Base-by-base conservation (phyloP, 1,284 basidiomycete genomes). In the Pyrrhoderma lamaoense region DNA sequence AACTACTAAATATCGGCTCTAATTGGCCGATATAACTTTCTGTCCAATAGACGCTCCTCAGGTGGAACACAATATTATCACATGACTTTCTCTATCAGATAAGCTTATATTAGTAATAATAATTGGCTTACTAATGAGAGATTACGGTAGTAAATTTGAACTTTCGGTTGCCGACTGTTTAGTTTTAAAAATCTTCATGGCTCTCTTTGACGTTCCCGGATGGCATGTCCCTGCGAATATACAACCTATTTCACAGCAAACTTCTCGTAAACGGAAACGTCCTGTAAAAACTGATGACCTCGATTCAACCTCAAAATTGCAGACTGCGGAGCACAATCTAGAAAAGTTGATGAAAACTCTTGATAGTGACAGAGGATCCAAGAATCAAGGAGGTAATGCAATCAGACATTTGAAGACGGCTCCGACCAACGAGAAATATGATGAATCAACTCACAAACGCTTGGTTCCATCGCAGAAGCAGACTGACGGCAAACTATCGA, bases 161-260 rank as follows among this genome's bases (percentile, higher is more conserved):
- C n/a, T n/a, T n/a, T n/a, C n/a, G n/a, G n/a, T n/a, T n/a, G n/a
- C n/a, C n/a, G n/a, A n/a, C n/a, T n/a, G n/a, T n/a, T n/a, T n/a
- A n/a, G n/a, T n/a, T n/a, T 5, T 11, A 31, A 5, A 31, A 5
- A 31, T 31, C 11, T 31, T 31, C 34, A 77, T 77, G 76, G 62
- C 70, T 45, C 61, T 85, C 49, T 89, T 89, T 65, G 72, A 85
- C 40, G 80, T 89, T 9, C 81, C 85, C 3, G 85, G 86, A 27
- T 89, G 85, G 85, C 71, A 73, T 38, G 67, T 86, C 3, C 68
- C 75, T 18, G 60, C 67, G 11, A 67, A 67, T 1, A 75, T 79
- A 2, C 44, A 64, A 4, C 59, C 64, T 9, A 57, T 59, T 3
- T 43, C 53, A 53, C 55, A 52, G 7, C 72, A 76, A 16, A 80